Evolutionary conservation across 2,329 filamentous ascomycete species (phyloP).

Genomic region (Aspergillus melleus): DNA sequence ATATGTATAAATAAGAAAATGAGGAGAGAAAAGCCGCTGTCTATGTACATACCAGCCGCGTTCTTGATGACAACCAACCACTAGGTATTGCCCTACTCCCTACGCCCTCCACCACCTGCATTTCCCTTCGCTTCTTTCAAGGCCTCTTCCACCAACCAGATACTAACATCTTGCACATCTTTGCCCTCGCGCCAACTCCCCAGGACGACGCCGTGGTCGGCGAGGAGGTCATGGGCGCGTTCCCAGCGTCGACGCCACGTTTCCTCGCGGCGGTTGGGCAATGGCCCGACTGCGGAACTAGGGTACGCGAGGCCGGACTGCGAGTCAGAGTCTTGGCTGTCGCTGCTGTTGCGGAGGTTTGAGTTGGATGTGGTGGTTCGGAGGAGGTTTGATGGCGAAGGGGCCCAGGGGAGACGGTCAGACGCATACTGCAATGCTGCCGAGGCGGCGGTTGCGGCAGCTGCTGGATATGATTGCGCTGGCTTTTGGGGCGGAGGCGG

Average conservation of each 20-base stretch:
- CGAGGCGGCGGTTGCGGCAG: slow-evolving; percentile 13
- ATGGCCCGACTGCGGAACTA: slow-evolving; percentile 23
- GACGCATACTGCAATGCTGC: slow-evolving; percentile 34
- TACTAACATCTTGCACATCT: slow-evolving; percentile 47
- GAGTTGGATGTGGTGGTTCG: slow-evolving; percentile 26
- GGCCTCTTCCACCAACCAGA: slow-evolving; percentile 44
- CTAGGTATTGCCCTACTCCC: background rate
- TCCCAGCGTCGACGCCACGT: slow-evolving; percentile 51
- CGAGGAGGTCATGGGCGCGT: slow-evolving; percentile 44
- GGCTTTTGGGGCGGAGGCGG: slow-evolving; percentile 18
- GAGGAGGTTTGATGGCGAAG: slow-evolving; percentile 18
- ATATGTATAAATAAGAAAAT: background rate
- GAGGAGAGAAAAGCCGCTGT: background rate
- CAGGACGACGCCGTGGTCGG: slow-evolving; percentile 44
- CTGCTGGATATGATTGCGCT: slow-evolving; percentile 27
- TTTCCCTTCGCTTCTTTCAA: slow-evolving; percentile 23
- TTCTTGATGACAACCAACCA: background rate
- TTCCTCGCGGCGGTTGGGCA: slow-evolving; percentile 50
- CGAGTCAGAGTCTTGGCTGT: slow-evolving; percentile 13
- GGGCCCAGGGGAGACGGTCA: slow-evolving; percentile 25
- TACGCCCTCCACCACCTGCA: background rate
- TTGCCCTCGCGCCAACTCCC: slow-evolving; percentile 48
- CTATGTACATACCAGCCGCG: background rate
- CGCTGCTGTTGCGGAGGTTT: slow-evolving; percentile 17
- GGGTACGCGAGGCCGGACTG: slow-evolving; percentile 11